Evolutionary conservation across 768 basidiomycete genomes (phyloP).

Genomic region (Piloderma croceum): DNA sequence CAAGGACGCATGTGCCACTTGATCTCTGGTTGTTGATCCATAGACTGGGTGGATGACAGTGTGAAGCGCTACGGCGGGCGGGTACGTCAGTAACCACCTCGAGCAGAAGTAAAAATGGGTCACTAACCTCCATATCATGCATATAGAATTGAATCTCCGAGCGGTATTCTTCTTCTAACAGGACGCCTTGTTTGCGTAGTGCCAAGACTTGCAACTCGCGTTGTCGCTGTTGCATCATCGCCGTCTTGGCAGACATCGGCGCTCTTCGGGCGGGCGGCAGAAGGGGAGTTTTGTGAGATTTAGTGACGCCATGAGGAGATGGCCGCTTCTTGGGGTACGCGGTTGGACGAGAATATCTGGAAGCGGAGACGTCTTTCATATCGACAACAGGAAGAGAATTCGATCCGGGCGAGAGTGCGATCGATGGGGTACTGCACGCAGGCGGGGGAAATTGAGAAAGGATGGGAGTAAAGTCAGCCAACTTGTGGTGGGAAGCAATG

Average conservation of each 20-base stretch:
- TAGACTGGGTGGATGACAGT: constrained; percentile 87
- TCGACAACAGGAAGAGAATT: constrained; percentile 29
- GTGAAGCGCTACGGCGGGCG: constrained; percentile 79
- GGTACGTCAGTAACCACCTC: constrained; percentile 14
- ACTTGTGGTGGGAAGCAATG: constrained; percentile 2
- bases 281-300: constrained; percentile 53
- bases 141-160: constrained; percentile 92
- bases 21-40: constrained; percentile 99
- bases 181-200: constrained; percentile 63
- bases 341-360: constrained; percentile 56
- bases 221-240: constrained; percentile 58
- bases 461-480: constrained; percentile 14
- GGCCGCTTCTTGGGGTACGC: constrained; percentile 83
- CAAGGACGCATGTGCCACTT: constrained; percentile 99
- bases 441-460: constrained; percentile 20
- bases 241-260: constrained; percentile 60
- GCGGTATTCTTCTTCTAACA: constrained; percentile 92
- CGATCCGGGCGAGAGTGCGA: constrained; percentile 38
- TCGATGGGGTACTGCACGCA: constrained; percentile 37
- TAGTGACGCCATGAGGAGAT: constrained; percentile 73
- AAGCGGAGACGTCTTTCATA: constrained; percentile 78
- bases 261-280: constrained; percentile 51
- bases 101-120: constrained; percentile 1
- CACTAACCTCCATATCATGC: constrained; percentile 96
- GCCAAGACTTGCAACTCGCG: constrained; percentile 65